A percentile compares a stretch with the other conserved stretches of the same genome.
Conservation (phyloP, 2,329 filamentous ascomycete genomes). For the Beauveria sp. region DNA sequence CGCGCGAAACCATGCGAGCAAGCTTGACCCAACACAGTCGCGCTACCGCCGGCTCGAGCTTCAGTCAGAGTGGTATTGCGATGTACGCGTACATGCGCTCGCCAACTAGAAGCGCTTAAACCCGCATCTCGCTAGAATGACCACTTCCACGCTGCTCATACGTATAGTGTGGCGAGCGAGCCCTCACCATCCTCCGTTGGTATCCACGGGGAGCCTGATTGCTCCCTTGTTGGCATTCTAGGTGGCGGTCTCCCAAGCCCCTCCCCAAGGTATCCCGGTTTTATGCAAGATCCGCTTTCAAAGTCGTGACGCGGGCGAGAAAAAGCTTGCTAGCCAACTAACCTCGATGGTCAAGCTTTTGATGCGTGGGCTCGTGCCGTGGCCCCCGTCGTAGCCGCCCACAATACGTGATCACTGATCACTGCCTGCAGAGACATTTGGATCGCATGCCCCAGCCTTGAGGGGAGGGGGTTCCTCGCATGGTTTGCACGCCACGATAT, state of each 20-base stretch:
- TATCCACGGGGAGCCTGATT: slow-evolving; percentile 1
- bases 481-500: background rate
- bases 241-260: background rate
- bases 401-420: background rate
- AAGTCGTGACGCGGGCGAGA: background rate
- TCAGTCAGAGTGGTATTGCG: background rate
- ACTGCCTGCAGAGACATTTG: background rate
- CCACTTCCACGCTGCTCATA: background rate
- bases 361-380: background rate
- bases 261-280: background rate
- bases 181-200: background rate
- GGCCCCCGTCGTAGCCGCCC: background rate
- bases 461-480: too few relatives aligned
- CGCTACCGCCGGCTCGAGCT: background rate
- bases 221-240: background rate
- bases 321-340: background rate
- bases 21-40: background rate
- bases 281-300: background rate
- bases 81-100: background rate
- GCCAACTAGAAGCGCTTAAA: slow-evolving; percentile 1
- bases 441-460: background rate
- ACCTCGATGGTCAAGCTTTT: background rate
- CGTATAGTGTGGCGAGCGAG: background rate
- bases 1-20: background rate
- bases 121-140: background rate